Base-by-base conservation (phyloP, 1,139 yeast genomes). In the Petasospora fabianii region DNA sequence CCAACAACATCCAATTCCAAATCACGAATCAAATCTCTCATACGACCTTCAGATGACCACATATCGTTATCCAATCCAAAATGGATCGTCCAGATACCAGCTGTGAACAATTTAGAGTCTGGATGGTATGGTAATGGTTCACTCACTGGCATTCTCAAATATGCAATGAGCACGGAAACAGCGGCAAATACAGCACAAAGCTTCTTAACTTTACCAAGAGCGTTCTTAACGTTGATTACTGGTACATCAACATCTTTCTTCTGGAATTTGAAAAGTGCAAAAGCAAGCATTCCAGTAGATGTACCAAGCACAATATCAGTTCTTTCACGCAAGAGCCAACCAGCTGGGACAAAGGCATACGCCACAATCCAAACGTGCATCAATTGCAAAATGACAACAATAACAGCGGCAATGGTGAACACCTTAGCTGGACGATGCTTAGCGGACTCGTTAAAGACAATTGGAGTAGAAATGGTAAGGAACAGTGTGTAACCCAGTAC, bases 41-140 rank as follows among this genome's bases (percentile, higher is more conserved):
- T 90, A 53, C 97, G 75, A 30, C 77, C 80, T 64, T 92, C 97
- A 50, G 92, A 80, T 0, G 95, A 94, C 98, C 98, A 92, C 95
- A 92, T 84, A 60, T 90, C 96, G 60, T 92, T 92, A 60, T 92
- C 98, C 40, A 92, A 72, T 16, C 97, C 98, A 58, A 92, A 92
- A 64, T 92, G 98, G 48, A 92, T 82, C 27, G 98, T 92, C 98
- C 98, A 92, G 48, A 92, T 90, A 57, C 97, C 98, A 1, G 97
- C 90, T 3, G 96, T 88, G 56, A 92, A 77, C 3, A 87, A 62
- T 53, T 79, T 74, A 10, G 88, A 76, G 11, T 81, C 81, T 18
- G 84, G 80, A 56, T 90, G 92, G 56, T 78, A 81, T 18, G 97
- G 97, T 42, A 64, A 62, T 32, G 85, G 85, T 13, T 72, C 71